Conservation (phyloP, 106 monocot genomes). For the Apostasia shenzhenica region DNA sequence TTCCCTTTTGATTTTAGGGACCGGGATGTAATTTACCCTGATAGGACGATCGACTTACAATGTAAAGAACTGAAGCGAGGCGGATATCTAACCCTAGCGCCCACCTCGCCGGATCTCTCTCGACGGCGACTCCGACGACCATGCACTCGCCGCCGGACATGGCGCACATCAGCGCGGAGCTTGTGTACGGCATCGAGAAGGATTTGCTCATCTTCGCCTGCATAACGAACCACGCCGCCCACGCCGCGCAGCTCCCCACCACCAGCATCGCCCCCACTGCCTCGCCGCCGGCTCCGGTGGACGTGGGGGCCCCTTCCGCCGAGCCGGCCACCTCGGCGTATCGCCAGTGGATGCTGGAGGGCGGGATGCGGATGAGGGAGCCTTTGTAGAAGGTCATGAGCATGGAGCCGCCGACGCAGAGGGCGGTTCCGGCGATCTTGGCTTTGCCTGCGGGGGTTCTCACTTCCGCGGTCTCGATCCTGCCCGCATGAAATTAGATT, state of each 20-base stretch:
- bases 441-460: constrained; percentile 34
- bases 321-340: constrained; percentile 33
- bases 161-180: constrained; percentile 48
- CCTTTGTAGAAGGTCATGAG: constrained; percentile 95
- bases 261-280: constrained; percentile 51
- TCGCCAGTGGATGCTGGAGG: constrained; percentile 68
- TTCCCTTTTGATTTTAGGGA: too few relatives aligned
- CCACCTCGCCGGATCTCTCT: constrained; percentile 39
- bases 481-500: background rate
- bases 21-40: too few relatives aligned
- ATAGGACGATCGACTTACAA: constrained; percentile 17
- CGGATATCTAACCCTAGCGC: constrained; percentile 67
- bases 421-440: constrained; percentile 50
- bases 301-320: background rate
- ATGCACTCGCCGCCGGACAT: constrained; percentile 60
- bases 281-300: constrained; percentile 1
- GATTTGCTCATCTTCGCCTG: constrained; percentile 59
- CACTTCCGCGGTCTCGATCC: constrained; percentile 60
- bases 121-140: constrained; percentile 22
- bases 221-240: constrained; percentile 82
- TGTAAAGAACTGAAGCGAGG: constrained; percentile 42
- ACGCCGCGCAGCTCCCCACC: constrained; percentile 55
- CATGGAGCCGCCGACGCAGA: constrained; percentile 82
- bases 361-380: constrained; percentile 29
- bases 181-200: constrained; percentile 59